A percentile compares a stretch with the other conserved stretches of the same genome.
phyloP scores from a whole-genome alignment of 768 basidiomycete species.

The Mycena indigotica region DNA sequence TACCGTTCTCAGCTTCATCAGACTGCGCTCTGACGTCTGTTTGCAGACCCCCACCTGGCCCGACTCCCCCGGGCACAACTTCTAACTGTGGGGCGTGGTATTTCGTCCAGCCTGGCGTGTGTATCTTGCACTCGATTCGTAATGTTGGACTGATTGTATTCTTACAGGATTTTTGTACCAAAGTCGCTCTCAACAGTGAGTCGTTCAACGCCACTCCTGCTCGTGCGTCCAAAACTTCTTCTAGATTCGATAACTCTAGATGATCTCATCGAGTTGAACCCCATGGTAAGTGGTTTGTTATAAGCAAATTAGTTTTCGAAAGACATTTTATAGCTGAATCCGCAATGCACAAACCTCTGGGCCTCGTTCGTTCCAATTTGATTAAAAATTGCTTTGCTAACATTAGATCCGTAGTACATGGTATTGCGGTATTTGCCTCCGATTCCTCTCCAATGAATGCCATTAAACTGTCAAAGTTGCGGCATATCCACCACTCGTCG shows the following conservation, averaged over 20 bases:
- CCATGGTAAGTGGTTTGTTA: not conserved
- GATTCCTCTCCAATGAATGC: no score
- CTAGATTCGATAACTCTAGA: slow-evolving; percentile 8
- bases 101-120: slow-evolving; percentile 3
- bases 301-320: not conserved
- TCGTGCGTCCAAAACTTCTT: no score
- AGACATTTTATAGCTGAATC: not conserved
- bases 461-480: no score
- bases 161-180: slow-evolving; percentile 1
- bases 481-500: slow-evolving; percentile 7
- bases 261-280: slow-evolving; percentile 5
- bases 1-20: not conserved
- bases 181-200: slow-evolving; percentile 10
- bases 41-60: slow-evolving; percentile 4
- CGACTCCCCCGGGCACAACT: slow-evolving; percentile 9
- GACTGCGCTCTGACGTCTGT: not conserved
- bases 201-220: no score
- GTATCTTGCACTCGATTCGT: not conserved
- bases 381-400: not conserved
- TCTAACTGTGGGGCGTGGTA: slow-evolving; percentile 15
- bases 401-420: not conserved
- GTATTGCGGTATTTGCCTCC: slow-evolving; percentile 5
- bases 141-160: no score
- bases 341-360: slow-evolving; percentile 13
- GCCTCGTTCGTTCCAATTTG: not conserved